These are phyloP conservation scores for Cladosporium sp. DNA, from an alignment of 2,329 filamentous ascomycete species.

Conservation along the genomic window DNA sequence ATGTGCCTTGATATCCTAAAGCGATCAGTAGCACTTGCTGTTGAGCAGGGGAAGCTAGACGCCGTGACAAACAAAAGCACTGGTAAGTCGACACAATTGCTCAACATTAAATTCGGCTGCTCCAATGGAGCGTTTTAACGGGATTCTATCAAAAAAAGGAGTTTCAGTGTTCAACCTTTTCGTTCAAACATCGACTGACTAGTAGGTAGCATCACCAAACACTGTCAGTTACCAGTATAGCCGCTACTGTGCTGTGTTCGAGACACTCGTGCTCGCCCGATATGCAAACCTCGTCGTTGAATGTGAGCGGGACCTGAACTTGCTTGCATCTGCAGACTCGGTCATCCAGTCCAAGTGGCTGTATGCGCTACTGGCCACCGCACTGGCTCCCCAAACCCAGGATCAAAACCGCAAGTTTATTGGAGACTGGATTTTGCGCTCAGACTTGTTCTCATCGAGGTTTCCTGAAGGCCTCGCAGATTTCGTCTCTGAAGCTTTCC, in stretches of 20 bases:
- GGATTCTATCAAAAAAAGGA: no score
- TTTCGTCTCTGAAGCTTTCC: constrained; percentile 38
- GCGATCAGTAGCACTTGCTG: constrained; percentile 34
- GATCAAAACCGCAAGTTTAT: constrained; percentile 45
- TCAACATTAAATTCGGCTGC: neutral
- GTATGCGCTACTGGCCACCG: constrained; percentile 39
- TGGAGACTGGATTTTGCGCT: constrained; percentile 42
- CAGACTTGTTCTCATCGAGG: constrained; percentile 21
- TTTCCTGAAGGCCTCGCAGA: constrained; percentile 24
- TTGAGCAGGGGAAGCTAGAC: constrained; percentile 11
- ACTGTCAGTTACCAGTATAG: constrained; percentile 34
- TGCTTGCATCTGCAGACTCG: constrained; percentile 33
- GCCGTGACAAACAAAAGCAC: constrained; percentile 11
- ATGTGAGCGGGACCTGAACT: constrained; percentile 40
- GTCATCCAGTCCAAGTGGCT: constrained; percentile 38
- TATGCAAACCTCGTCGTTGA: constrained; percentile 48
- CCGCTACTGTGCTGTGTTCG: constrained; percentile 43
- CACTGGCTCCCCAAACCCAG: constrained; percentile 38
- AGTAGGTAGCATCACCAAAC: constrained; percentile 10
- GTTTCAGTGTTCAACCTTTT: no score
- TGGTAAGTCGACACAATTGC: constrained; percentile 15
- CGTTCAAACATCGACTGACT: constrained; percentile 13
- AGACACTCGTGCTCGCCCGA: constrained; percentile 45
- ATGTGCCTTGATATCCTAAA: constrained; percentile 43
- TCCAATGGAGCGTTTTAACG: no score